Percentiles rank a stretch among this genome's conserved stretches.
Conservation (phyloP, 495 filamentous ascomycete species). For the Penicillium turbatum region DNA sequence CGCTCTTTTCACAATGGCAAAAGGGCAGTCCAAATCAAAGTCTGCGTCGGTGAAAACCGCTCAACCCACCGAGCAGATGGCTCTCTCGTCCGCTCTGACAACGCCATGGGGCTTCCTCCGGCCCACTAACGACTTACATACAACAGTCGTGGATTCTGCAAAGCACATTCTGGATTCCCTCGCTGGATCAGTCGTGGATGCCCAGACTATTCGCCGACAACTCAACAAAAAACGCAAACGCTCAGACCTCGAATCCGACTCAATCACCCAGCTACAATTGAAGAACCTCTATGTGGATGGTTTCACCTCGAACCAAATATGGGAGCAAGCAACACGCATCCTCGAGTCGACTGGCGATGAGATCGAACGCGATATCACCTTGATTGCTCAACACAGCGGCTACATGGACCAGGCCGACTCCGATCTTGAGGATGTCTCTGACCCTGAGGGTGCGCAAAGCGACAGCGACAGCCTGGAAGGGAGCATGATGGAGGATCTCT, state of each 20-base stretch:
- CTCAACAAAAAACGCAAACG: constrained; percentile 65
- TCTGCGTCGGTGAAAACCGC: neutral
- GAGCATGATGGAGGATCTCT: constrained; percentile 36
- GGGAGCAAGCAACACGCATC: constrained; percentile 87
- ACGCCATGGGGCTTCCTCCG: constrained; percentile 59
- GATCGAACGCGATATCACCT: constrained; percentile 31
- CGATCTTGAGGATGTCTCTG: constrained; percentile 17
- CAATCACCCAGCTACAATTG: constrained; percentile 54
- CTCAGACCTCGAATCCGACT: constrained; percentile 38
- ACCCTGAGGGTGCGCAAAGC: constrained; percentile 34
- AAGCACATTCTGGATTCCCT: constrained; percentile 75
- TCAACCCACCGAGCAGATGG: neutral
- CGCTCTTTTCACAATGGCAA: constrained; percentile 18
- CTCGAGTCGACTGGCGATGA: constrained; percentile 34
- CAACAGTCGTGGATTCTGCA: constrained; percentile 60
- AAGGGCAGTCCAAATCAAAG: constrained; percentile 6
- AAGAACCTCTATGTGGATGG: constrained; percentile 80
- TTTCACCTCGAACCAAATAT: constrained; percentile 84
- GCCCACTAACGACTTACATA: constrained; percentile 58
- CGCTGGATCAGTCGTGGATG: constrained; percentile 61
- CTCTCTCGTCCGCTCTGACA: constrained; percentile 26
- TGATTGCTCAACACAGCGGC: constrained; percentile 23
- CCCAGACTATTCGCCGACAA: constrained; percentile 56
- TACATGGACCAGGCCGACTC: constrained; percentile 5
- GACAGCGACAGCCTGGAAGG: constrained; percentile 30